A percentile compares a stretch with the other conserved stretches of the same genome.
Conservation (phyloP, 805 yeast species). For the Pichia phayaonensis region DNA sequence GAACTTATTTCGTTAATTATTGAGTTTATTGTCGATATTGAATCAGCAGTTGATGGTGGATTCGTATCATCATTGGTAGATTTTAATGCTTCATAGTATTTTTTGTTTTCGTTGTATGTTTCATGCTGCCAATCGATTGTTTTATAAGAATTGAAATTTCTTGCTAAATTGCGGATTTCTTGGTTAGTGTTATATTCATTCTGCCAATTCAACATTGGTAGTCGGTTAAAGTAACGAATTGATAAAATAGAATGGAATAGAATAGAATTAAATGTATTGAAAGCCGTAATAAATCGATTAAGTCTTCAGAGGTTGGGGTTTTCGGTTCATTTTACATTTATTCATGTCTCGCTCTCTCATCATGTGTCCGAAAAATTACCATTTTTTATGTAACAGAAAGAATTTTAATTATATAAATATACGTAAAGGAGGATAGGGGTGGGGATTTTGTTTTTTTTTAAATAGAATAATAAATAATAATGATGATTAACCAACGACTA, state of each 20-base stretch:
- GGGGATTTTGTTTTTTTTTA: neutral
- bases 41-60: constrained; percentile 11
- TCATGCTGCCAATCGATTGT: constrained; percentile 72
- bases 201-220: constrained; percentile 7
- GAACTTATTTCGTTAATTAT: constrained; percentile 10
- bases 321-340: too few relatives aligned
- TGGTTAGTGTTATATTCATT: constrained; percentile 6
- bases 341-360: neutral
- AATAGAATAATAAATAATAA: neutral
- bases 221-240: neutral
- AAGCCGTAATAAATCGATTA: too few relatives aligned
- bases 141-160: constrained; percentile 49
- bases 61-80: neutral
- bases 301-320: too few relatives aligned
- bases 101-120: constrained; percentile 39
- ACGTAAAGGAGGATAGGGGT: neutral
- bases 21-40: constrained; percentile 11
- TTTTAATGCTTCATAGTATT: constrained; percentile 19
- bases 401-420: neutral
- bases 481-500: constrained; percentile 72
- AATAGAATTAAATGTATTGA: too few relatives aligned
- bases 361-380: too few relatives aligned
- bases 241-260: too few relatives aligned
- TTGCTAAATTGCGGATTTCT: constrained; percentile 21
- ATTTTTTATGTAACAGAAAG: neutral